Base-by-base conservation (phyloP, 2,329 filamentous ascomycete genomes). In the Sarocladiaceae sp. region DNA sequence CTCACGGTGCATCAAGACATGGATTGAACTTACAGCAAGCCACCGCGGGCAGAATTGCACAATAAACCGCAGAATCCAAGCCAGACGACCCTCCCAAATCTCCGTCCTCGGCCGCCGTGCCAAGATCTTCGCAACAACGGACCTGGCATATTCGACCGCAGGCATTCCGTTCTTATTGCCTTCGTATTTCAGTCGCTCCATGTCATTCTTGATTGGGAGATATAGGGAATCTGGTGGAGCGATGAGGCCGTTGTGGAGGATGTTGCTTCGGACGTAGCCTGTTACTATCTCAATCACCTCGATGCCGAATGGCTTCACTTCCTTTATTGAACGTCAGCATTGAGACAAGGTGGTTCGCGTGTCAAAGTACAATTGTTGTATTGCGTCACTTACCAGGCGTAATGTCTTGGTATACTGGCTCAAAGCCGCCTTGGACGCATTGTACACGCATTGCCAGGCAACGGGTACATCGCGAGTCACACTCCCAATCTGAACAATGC, bases 341-440 rank as follows among this genome's bases (percentile, higher is more conserved):
- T 28, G 23, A 25, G 39, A 26, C 50, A 26, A 33, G 50, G 18
- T 11, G 10, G 35, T n/a, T n/a, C n/a, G n/a, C 35, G 11, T 37
- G 10, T 11, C 10, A 37, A 18, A 37, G 18, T 12, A 37, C 10
- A 37, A 37, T 12, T 12, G 35, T 10, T 10, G 10, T 37, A 12
- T 37, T 18, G 18, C 26, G 44, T 8, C 11, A 35, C 51, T 52
- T 18, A 55, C 54, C 15, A 55, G 48, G 11, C 54, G 54, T 12
- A 55, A 50, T 3, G 54, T 55, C 28, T 53, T 55, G 3, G 54
- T 48, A 28, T 54, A 54, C 49, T 54, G 53, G 23, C 52, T 53
- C 23, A 56, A 52, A 17, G 55, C 55, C 12, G 55, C 55, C 39
- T 56, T 58, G 31, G 55, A 56, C 6, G 55, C 55, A 20, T 56